Evolutionary conservation across 345 rosid species (phyloP).

Genomic region (Eucalyptus polyanthemos): DNA sequence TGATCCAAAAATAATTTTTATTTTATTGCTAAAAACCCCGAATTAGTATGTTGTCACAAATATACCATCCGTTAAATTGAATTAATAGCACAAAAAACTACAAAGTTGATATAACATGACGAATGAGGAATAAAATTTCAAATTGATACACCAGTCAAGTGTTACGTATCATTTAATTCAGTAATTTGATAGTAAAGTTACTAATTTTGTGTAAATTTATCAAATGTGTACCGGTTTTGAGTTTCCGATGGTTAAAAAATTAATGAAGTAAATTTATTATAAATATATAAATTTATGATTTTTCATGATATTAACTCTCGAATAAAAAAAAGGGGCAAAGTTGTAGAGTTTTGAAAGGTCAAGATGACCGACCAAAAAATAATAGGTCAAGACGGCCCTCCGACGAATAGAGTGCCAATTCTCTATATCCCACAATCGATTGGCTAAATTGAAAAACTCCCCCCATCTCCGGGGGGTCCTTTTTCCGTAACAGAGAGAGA

Average conservation of each 20-base stretch:
- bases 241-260: rapidly evolving
- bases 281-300: rapidly evolving
- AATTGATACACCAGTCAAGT: rapidly evolving
- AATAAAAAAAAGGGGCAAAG: neutral
- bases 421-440: neutral
- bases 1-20: rapidly evolving
- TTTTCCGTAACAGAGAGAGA: neutral
- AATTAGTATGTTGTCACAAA: too few relatives aligned
- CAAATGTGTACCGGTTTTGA: rapidly evolving
- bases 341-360: neutral
- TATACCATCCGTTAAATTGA: too few relatives aligned
- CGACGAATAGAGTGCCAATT: neutral
- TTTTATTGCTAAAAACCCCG: rapidly evolving
- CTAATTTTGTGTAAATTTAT: rapidly evolving
- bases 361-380: neutral
- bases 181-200: too few relatives aligned
- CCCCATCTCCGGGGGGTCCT: neutral
- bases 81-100: too few relatives aligned
- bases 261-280: rapidly evolving
- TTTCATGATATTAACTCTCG: rapidly evolving
- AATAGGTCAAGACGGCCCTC: neutral
- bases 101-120: too few relatives aligned
- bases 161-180: rapidly evolving
- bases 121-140: too few relatives aligned
- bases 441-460: neutral